These are phyloP conservation scores for Ricinus communis DNA, from an alignment of 345 rosid species.

Conservation along the genomic window DNA sequence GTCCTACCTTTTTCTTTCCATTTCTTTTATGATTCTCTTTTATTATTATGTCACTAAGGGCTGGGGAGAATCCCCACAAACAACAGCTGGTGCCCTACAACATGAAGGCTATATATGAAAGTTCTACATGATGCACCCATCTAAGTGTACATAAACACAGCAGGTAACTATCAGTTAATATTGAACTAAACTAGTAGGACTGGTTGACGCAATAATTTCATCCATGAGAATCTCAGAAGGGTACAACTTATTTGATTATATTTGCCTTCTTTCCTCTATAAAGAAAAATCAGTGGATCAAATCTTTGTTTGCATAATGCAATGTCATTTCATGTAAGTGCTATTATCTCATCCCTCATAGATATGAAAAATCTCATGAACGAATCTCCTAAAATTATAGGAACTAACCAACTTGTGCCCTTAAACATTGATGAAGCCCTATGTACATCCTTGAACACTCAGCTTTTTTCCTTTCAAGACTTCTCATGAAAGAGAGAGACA, in stretches of 20 bases:
- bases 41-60: too few relatives aligned
- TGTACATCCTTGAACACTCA: background rate
- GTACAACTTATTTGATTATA: too few relatives aligned
- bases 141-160: background rate
- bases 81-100: background rate
- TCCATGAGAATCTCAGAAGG: too few relatives aligned
- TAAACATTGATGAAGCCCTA: background rate
- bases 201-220: too few relatives aligned
- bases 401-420: background rate
- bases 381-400: background rate
- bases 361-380: too few relatives aligned
- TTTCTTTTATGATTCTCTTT: background rate
- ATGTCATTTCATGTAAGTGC: too few relatives aligned
- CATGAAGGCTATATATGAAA: background rate
- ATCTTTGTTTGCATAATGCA: too few relatives aligned
- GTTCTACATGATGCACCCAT: background rate
- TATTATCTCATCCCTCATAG: too few relatives aligned
- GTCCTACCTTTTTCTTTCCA: background rate
- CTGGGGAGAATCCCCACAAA: too few relatives aligned
- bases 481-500: background rate
- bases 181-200: background rate
- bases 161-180: background rate
- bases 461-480: background rate
- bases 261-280: too few relatives aligned
- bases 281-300: too few relatives aligned